phyloP scores from a whole-genome alignment of 2,329 filamentous ascomycete species.

The Nannizziopsis barbatae region DNA sequence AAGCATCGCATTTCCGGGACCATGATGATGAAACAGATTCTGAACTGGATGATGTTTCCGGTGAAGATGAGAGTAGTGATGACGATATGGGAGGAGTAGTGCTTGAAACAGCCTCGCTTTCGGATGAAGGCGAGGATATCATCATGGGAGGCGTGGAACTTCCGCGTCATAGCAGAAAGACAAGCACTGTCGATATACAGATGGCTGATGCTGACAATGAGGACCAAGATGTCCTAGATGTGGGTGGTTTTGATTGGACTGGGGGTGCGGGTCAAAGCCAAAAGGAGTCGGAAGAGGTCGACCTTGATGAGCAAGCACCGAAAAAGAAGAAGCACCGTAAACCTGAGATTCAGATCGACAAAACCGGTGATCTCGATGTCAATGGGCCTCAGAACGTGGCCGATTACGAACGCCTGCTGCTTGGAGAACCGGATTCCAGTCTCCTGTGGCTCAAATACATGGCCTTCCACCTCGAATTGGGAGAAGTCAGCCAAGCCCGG shows the following conservation, averaged over 20 bases:
- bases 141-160: slow-evolving; percentile 36
- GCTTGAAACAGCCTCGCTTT: slow-evolving; percentile 24
- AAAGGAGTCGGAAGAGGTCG: slow-evolving; percentile 18
- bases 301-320: slow-evolving; percentile 28
- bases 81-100: slow-evolving; percentile 29
- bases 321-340: slow-evolving; percentile 64
- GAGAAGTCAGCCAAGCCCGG: slow-evolving; percentile 76
- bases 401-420: slow-evolving; percentile 85
- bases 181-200: slow-evolving; percentile 36
- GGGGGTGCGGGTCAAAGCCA: slow-evolving; percentile 47
- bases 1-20: slow-evolving; percentile 74
- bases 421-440: slow-evolving; percentile 88
- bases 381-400: slow-evolving; percentile 79
- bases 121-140: slow-evolving; percentile 28
- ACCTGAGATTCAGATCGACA: slow-evolving; percentile 70
- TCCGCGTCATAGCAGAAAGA: slow-evolving; percentile 27
- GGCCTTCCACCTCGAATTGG: slow-evolving; percentile 92
- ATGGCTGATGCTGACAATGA: slow-evolving; percentile 27
- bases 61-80: slow-evolving; percentile 27
- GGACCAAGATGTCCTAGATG: slow-evolving; percentile 45
- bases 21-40: slow-evolving; percentile 43
- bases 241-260: slow-evolving; percentile 79
- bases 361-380: slow-evolving; percentile 80
- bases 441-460: slow-evolving; percentile 93
- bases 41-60: slow-evolving; percentile 40